Percentiles rank a stretch among this genome's conserved stretches.
Conservation (phyloP, 2,329 filamentous ascomycete genomes). For the Xylaria sp. region DNA sequence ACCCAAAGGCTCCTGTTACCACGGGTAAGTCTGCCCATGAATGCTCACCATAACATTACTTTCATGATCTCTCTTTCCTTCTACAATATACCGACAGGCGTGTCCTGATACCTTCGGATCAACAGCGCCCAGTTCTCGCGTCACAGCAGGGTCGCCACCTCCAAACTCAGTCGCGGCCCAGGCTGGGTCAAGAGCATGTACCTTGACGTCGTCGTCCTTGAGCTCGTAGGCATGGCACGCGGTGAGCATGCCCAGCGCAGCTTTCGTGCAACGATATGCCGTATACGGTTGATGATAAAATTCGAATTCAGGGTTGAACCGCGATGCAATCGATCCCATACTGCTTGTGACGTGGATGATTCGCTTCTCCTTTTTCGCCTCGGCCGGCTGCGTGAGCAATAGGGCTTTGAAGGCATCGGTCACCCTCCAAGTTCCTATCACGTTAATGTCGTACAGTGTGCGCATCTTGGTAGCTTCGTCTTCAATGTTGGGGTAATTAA, state of each 20-base stretch:
- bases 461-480: constrained; percentile 27
- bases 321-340: constrained; percentile 28
- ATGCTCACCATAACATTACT: constrained; percentile 17
- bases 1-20: constrained; percentile 3
- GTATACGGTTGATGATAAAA: constrained; percentile 12
- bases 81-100: constrained; percentile 19
- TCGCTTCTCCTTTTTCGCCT: constrained; percentile 23
- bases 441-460: constrained; percentile 28
- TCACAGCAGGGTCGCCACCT: constrained; percentile 10
- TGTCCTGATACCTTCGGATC: constrained; percentile 21
- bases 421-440: constrained; percentile 26
- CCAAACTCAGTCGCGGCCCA: constrained; percentile 29
- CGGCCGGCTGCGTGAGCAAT: constrained; percentile 20
- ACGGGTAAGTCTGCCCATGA: constrained; percentile 14
- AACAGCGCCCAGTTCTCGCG: constrained; percentile 1
- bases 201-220: constrained; percentile 25
- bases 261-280: constrained; percentile 31
- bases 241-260: constrained; percentile 31
- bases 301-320: constrained; percentile 12
- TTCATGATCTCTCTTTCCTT: constrained; percentile 25
- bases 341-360: constrained; percentile 30
- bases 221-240: constrained; percentile 31
- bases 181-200: constrained; percentile 29
- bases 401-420: constrained; percentile 29
- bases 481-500: constrained; percentile 6